Conservation (phyloP, 1,139 yeast genomes). For the Eremothecium sinecaudum region DNA sequence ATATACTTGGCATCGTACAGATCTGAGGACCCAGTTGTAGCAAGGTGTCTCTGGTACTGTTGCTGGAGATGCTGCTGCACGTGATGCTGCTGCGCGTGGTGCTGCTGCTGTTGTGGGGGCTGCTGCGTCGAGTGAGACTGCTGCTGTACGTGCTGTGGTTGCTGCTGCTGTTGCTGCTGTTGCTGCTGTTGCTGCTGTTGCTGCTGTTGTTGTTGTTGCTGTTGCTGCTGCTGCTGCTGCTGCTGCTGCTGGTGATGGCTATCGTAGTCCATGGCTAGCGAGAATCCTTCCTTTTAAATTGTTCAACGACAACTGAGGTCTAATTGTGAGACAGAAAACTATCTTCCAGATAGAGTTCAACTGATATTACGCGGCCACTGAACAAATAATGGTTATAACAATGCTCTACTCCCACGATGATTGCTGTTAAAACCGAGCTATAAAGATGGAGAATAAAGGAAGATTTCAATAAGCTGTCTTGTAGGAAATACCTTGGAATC, state of each 20-base stretch:
- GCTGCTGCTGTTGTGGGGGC: slow-evolving; percentile 8
- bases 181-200: neutral
- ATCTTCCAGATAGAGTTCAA: too few species aligned
- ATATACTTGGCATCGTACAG: slow-evolving; percentile 5
- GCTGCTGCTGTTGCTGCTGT: slow-evolving; percentile 5
- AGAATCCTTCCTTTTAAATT: too few species aligned
- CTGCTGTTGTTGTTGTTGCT: slow-evolving; percentile 2
- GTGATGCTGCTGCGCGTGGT: slow-evolving; percentile 7
- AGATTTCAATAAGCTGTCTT: too few species aligned
- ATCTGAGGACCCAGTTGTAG: slow-evolving; percentile 1
- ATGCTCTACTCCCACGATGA: too few species aligned
- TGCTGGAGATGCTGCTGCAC: slow-evolving; percentile 7
- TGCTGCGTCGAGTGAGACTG: slow-evolving; percentile 2
- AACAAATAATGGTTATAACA: too few species aligned
- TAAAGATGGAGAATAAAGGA: too few species aligned
- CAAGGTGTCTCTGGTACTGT: slow-evolving; percentile 5
- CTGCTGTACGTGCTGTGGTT: slow-evolving; percentile 5
- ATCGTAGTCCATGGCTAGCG: slow-evolving; percentile 4
- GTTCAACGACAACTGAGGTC: too few species aligned
- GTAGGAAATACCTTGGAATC: slow-evolving; percentile 5
- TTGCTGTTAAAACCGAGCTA: too few species aligned
- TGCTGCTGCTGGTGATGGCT: slow-evolving; percentile 1
- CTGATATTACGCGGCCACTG: too few species aligned
- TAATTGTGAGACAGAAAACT: too few species aligned
- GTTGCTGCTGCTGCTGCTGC: slow-evolving; percentile 8